Base-by-base conservation (phyloP, 306 rosid genomes). In the Ammopiptanthus mongolicus region DNA sequence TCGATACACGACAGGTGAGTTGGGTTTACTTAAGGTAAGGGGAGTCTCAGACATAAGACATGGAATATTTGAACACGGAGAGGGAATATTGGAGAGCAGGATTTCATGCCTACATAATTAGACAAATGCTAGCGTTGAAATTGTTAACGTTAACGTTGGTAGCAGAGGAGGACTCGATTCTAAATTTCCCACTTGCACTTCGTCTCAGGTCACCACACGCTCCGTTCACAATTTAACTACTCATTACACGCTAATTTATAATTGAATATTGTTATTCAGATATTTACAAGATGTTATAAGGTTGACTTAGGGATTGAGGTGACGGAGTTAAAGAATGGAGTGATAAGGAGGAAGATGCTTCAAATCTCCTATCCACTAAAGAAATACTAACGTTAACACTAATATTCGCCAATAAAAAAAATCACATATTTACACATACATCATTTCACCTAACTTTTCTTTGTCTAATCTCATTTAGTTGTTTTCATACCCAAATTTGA, bases 81-180 rank as follows among this genome's bases (percentile, higher is more conserved):
- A 89, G 98, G 92, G 97, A 91, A 93, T 93, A 91, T 88, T 91
- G 89, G 97, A 83, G 79, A 60, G 73, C 58, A 80, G 62, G 62
- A 65, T 82, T 80, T 58, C 46, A 67, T 80, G 77, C 8, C 8
- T 79, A 61, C 57, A 79, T 69, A 74, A 83, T 78, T 86, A 36
- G 84, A 92, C 87, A 85, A 84, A 87, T 81, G 59, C 85, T 77
- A 88, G 76, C 85, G 80, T 85, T 88, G 74, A 81, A 79, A 64
- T 72, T 73, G 18, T 71, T 86, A 50, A 56, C 73, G 51, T 71
- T 86, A 60, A 76, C 82, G 59, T 83, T 75, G 78, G 77, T 57
- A 76, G 28, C 2, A 11, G 75, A 21, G 4, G 28, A 72, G 23
- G 53, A 55, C 25, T 66, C 31, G 1, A 21, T 66, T 84, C 63